Base-by-base conservation (phyloP, 805 yeast species). In the Aciculoconidium aculeatum region DNA sequence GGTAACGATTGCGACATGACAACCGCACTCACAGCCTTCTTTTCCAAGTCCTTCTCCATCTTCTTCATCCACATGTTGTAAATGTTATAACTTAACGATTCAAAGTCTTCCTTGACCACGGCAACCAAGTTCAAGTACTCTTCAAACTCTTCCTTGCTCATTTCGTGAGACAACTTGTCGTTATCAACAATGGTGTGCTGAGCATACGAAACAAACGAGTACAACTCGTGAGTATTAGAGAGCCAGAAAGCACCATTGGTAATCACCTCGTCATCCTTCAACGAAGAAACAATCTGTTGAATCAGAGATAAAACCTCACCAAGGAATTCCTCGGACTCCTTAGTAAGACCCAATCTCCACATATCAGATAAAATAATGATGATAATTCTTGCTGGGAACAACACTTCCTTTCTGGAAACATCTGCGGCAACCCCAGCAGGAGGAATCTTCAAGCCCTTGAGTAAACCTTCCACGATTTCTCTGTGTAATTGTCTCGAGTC, bases 11-110 rank as follows among this genome's bases (percentile, higher is more conserved):
- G 98, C 3, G 95, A 85, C 44, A 87, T 70, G 11, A 92, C 92
- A 37, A 92, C 94, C 3, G 97, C 96, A n/a, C 94, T 80, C 18
- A 92, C 78, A 29, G 88, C 90, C 65, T 86, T 84, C 70, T 83
- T 85, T 54, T 85, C 95, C 51, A 90, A 63, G 43, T 80, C 83
- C 53, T 83, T 84, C 62, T 87, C 92, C 74, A 92, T 74, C 58
- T 85, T 88, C 66, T 84, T 87, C 84, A 90, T 79, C 96, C 96
- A 90, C 69, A 88, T 80, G 56, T 87, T 94, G 61, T 88, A 92
- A 41, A 92, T 83, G 61, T 92, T 92, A 65, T 80, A 90, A 20
- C 94, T 86, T 37, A 90, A 72, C 4, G 90, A 82, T 61, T 87
- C 96, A 42, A 90, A 82, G 61, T 92, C 98, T 52, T 84, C 95